A percentile compares a stretch with the other conserved stretches of the same genome.
Conservation (phyloP, 2,329 filamentous ascomycete genomes). For the Pleoardoris graminearum region DNA sequence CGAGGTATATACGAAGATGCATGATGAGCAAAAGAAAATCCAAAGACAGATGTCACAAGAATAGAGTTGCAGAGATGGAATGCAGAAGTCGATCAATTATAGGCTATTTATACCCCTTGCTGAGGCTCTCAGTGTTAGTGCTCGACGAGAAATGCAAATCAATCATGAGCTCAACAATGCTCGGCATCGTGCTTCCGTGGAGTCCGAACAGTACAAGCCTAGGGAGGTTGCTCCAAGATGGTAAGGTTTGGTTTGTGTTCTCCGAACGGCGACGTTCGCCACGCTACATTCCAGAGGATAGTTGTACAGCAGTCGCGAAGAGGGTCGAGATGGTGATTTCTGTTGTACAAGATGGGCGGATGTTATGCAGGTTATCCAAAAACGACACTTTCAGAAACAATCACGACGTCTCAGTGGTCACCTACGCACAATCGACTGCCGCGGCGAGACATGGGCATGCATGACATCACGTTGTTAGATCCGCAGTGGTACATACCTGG, state of each 20-base stretch:
- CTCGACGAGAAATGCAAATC: neutral
- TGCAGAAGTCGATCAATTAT: neutral
- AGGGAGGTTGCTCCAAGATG: neutral
- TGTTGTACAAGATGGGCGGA: neutral
- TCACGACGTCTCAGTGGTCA: neutral
- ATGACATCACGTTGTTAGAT: neutral
- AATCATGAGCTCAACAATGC: neutral
- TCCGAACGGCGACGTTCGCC: neutral
- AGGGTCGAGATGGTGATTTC: neutral
- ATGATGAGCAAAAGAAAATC: slow-evolving; percentile 5
- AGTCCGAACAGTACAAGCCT: neutral
- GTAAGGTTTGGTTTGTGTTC: neutral
- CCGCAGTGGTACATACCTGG: neutral
- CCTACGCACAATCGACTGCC: neutral
- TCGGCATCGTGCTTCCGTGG: neutral
- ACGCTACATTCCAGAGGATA: slow-evolving; percentile 18
- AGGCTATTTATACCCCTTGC: slow-evolving; percentile 6
- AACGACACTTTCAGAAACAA: neutral
- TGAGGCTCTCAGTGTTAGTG: neutral
- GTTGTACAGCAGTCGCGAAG: neutral
- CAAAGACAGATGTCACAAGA: neutral
- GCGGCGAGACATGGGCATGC: neutral
- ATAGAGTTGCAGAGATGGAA: neutral
- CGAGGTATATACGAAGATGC: slow-evolving; percentile 6
- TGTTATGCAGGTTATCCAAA: neutral